Evolutionary conservation across 495 filamentous ascomycete genomes (phyloP).

Genomic region (Hypoxylon rickii): DNA sequence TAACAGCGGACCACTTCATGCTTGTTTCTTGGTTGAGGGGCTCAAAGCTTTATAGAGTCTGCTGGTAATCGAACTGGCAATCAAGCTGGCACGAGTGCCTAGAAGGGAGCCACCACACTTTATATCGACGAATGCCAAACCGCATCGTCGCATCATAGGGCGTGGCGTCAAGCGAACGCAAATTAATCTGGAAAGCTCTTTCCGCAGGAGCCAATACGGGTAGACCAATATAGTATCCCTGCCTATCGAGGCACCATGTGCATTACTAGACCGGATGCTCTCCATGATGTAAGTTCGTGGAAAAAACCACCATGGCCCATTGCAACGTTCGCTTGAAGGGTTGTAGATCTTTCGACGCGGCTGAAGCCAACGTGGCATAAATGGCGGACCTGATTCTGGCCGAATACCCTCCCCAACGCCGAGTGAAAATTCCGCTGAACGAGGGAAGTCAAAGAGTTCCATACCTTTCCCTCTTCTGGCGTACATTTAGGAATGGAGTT

Average conservation of each 20-base stretch:
- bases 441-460: conserved; percentile 1
- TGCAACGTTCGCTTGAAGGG: conserved; percentile 18
- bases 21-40: conserved; percentile 1
- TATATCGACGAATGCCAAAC: conserved; percentile 19
- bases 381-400: conserved; percentile 12
- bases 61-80: too few relatives aligned
- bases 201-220: conserved; percentile 27
- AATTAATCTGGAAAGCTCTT: conserved; percentile 32
- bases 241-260: conserved; percentile 8
- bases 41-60: conserved; percentile 3
- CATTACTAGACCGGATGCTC: conserved; percentile 4
- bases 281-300: conserved; percentile 28
- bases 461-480: neutral
- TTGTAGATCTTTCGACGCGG: conserved; percentile 14
- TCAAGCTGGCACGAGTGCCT: conserved; percentile 5
- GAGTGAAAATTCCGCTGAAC: conserved; percentile 1
- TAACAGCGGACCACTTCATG: conserved; percentile 30
- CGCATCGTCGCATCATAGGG: conserved; percentile 18
- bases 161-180: conserved; percentile 24
- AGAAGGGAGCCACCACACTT: conserved; percentile 6
- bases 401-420: conserved; percentile 7
- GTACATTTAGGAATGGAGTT: conserved; percentile 30
- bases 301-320: conserved; percentile 10
- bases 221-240: conserved; percentile 13
- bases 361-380: conserved; percentile 30